Evolutionary conservation across 495 filamentous ascomycete species (phyloP), one percentile per base, ranked within the genome.

Genomic region (Durotheca rogersii): DNA sequence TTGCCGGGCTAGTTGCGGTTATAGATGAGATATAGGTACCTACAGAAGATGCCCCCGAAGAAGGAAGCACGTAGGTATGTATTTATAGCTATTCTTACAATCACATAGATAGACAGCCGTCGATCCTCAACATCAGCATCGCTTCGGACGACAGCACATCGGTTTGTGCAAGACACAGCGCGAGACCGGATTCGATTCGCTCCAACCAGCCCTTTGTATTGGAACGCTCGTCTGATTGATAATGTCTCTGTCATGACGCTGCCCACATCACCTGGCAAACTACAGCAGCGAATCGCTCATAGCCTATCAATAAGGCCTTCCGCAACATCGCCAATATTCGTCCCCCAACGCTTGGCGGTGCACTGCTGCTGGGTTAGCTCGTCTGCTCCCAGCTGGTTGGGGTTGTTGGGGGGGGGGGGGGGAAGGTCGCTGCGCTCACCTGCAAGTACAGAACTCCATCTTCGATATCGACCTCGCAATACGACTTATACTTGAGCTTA

Each of bases 381-480:
- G 3, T 1, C 12, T 7, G 2, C 38, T 21, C n/a, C 29, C n/a
- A n/a, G n/a, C n/a, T n/a, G n/a, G n/a, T n/a, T n/a, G n/a, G n/a
- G n/a, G n/a, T n/a, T n/a, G n/a, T 27, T 34, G 9, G n/a, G 4
- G 18, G 27, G 6, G 9, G n/a, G 17, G 25, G 29, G 21, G 17
- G 17, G 20, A 34, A 15, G n/a, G 21, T 14, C 9, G 3, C 7
- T 19, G 18, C 6, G 42, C 29, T 57, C 49, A 66, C 61, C 69
- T 77, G 68, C n/a, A 74, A n/a, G 36, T 68, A 72, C 20, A 70
- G 59, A 10, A 68, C 60, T 2, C 70, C 74, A 10, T 69, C 73
- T 34, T 73, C 69, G 14, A 77, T 43, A 1, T 69, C 62, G 17
- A 54, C 51, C 61, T 76, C 71, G 58, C 65, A 65, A 48, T 75